Percentiles rank a stretch among this genome's conserved stretches.
Conservation (phyloP, 768 basidiomycete genomes). For the Termitomyces sp. region DNA sequence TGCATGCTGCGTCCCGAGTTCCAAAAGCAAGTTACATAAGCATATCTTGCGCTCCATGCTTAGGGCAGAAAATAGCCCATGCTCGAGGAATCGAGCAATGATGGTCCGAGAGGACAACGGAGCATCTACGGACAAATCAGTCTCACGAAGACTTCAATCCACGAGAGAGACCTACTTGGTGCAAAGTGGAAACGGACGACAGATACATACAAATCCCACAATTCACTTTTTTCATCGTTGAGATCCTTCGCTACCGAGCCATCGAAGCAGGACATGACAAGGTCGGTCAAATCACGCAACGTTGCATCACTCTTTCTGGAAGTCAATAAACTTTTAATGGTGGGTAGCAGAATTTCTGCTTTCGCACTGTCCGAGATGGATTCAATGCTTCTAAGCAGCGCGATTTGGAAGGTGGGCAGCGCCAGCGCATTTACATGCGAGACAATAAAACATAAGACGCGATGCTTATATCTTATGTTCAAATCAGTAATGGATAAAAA, state of each 20-base stretch:
- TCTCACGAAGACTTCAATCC: not conserved
- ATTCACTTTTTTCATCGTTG: slow-evolving; percentile 31
- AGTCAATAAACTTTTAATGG: slow-evolving; percentile 36
- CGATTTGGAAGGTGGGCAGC: slow-evolving; percentile 38
- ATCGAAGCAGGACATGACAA: slow-evolving; percentile 49
- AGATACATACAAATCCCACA: slow-evolving; percentile 49
- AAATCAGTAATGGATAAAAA: slow-evolving; percentile 1
- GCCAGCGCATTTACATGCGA: slow-evolving; percentile 70
- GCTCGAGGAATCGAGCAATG: slow-evolving; percentile 40
- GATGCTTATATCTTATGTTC: slow-evolving; percentile 54
- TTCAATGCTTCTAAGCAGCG: slow-evolving; percentile 43
- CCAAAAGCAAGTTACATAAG: slow-evolving; percentile 52
- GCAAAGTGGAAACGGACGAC: slow-evolving; percentile 38
- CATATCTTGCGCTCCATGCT: slow-evolving; percentile 46
- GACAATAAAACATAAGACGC: slow-evolving; percentile 68
- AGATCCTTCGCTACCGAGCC: slow-evolving; percentile 35
- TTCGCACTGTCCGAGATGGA: slow-evolving; percentile 42
- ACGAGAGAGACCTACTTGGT: slow-evolving; percentile 31
- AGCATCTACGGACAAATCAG: slow-evolving; percentile 26
- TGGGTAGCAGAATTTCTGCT: slow-evolving; percentile 52
- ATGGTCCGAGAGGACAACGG: slow-evolving; percentile 30
- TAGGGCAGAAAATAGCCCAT: slow-evolving; percentile 52
- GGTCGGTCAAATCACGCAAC: slow-evolving; percentile 29
- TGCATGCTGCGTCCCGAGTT: slow-evolving; percentile 38
- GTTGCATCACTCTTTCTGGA: slow-evolving; percentile 15